These are phyloP conservation scores for Vitis rupestris DNA, from an alignment of 164 flowering plant genomes.

Conservation along the genomic window DNA sequence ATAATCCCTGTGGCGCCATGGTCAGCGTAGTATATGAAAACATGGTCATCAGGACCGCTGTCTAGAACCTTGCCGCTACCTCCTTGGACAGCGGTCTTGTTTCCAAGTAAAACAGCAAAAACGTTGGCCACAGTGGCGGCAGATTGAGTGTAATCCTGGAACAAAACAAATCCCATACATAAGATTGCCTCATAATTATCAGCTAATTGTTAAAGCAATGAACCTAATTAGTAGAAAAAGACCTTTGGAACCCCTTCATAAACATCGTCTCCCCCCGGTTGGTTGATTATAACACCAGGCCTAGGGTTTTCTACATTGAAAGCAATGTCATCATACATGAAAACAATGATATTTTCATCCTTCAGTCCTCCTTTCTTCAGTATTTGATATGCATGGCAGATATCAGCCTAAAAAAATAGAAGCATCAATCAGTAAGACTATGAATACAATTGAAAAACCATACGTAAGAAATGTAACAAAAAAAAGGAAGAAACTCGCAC, in stretches of 20 bases:
- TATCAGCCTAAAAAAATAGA: slow-evolving; percentile 30
- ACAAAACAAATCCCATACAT: neutral
- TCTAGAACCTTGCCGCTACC: slow-evolving; percentile 47
- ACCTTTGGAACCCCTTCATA: slow-evolving; percentile 45
- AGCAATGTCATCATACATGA: slow-evolving; percentile 51
- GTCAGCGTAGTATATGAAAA: slow-evolving; percentile 39
- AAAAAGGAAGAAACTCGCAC: neutral
- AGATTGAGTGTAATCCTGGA: slow-evolving; percentile 42
- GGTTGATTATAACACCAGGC: slow-evolving; percentile 35
- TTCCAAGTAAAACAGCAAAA: slow-evolving; percentile 32
- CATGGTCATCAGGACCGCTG: slow-evolving; percentile 33
- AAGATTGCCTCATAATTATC: too few species aligned
- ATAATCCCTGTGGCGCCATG: slow-evolving; percentile 35
- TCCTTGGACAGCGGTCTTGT: slow-evolving; percentile 34
- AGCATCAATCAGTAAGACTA: too few species aligned
- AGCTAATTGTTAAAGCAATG: neutral
- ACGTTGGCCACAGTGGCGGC: slow-evolving; percentile 19
- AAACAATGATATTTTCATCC: slow-evolving; percentile 43
- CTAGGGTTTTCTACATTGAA: slow-evolving; percentile 26
- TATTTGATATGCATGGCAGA: slow-evolving; percentile 48
- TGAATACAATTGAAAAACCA: neutral
- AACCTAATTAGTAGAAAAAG: neutral
- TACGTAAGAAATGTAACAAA: neutral
- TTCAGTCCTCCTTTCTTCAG: slow-evolving; percentile 35
- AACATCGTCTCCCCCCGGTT: slow-evolving; percentile 30